Evolutionary conservation across 2,329 filamentous ascomycete genomes (phyloP).

Genomic region (Ilyonectria sp.): DNA sequence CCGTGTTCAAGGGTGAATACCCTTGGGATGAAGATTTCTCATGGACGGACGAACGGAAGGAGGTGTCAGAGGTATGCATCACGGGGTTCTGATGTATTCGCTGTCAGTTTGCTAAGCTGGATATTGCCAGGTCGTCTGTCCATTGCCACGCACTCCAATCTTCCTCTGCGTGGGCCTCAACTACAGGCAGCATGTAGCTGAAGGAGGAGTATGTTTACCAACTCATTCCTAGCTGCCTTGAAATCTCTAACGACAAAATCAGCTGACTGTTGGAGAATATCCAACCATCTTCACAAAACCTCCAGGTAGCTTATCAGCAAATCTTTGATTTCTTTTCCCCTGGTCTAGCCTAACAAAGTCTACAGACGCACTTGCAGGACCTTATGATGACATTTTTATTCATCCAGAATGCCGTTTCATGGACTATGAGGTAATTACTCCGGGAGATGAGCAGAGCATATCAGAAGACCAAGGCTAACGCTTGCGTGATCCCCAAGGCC

Average conservation of each 20-base stretch:
- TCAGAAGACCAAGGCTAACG: not conserved
- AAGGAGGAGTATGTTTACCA: not conserved
- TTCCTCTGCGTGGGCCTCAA: conserved; percentile 10
- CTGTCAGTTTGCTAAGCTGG: too few species aligned
- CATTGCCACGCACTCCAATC: not conserved
- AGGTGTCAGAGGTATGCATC: not conserved
- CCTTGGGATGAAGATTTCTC: conserved; percentile 1
- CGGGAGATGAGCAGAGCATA: too few species aligned
- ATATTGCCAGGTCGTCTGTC: not conserved
- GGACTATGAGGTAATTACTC: conserved; percentile 1
- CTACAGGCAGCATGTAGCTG: conserved; percentile 9
- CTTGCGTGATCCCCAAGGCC: not conserved
- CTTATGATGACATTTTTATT: conserved; percentile 13
- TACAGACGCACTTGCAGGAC: conserved; percentile 3
- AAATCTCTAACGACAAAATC: not conserved
- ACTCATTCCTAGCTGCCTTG: not conserved
- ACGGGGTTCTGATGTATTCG: not conserved
- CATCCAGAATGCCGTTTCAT: not conserved
- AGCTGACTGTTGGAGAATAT: conserved; percentile 6
- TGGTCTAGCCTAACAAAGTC: not conserved
- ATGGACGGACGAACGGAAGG: not conserved
- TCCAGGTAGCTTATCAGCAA: not conserved
- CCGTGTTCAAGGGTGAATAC: not conserved
- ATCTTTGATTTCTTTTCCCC: too few species aligned
- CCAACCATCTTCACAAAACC: conserved; percentile 8